Conservation (phyloP, 2,329 filamentous ascomycete genomes). For the Aspergillus vadensis region DNA sequence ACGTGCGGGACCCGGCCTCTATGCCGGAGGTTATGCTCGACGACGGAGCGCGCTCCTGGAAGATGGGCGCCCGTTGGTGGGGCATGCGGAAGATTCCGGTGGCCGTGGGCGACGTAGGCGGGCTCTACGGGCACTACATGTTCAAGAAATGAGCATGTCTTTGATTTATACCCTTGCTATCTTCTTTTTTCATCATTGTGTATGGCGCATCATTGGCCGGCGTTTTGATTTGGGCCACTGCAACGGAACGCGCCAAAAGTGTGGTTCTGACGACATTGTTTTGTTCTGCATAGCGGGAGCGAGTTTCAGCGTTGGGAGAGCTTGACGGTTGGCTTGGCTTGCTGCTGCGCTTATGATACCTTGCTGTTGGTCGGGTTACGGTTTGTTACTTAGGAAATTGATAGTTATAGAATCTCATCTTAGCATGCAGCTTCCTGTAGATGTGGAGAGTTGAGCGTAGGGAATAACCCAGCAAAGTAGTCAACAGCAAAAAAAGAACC, state of each 20-base stretch:
- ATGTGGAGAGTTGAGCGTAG: too few relatives aligned
- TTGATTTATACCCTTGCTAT: constrained; percentile 20
- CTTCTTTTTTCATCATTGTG: constrained; percentile 1
- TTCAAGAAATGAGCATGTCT: constrained; percentile 52
- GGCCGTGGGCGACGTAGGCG: constrained; percentile 57
- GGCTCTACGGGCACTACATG: constrained; percentile 62
- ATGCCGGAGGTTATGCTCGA: constrained; percentile 45
- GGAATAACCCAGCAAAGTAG: too few relatives aligned
- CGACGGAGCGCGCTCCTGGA: constrained; percentile 68
- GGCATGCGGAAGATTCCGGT: constrained; percentile 72
- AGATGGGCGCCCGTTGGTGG: constrained; percentile 83
- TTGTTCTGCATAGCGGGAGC: constrained; percentile 25
- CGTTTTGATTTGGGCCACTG: neutral
- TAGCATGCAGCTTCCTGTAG: too few relatives aligned
- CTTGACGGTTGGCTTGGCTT: constrained; percentile 13
- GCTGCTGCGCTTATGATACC: constrained; percentile 9
- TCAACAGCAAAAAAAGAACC: too few relatives aligned
- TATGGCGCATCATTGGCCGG: neutral
- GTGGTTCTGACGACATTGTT: constrained; percentile 13
- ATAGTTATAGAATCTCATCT: too few relatives aligned
- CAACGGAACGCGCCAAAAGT: constrained; percentile 8
- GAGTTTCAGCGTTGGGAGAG: constrained; percentile 17
- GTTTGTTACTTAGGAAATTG: too few relatives aligned
- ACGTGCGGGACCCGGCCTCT: constrained; percentile 50
- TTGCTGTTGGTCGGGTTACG: constrained; percentile 2